Evolutionary conservation across 177 flowering plant genomes (phyloP).

Genomic region (Telopea speciosissima): DNA sequence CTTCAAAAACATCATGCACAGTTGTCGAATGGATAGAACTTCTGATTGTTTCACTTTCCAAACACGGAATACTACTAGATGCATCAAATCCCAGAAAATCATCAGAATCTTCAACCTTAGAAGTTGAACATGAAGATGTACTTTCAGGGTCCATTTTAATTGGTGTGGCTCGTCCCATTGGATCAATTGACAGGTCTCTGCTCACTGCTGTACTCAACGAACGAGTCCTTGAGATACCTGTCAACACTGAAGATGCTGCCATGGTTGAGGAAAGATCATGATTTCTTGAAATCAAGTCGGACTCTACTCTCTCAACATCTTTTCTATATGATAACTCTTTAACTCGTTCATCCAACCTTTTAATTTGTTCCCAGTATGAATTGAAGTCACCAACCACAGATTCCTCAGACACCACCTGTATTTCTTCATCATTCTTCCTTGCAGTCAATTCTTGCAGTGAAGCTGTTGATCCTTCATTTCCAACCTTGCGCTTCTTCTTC

Average conservation of each 20-base stretch:
- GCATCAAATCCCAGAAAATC: conserved; percentile 2
- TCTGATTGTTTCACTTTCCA: conserved; percentile 12
- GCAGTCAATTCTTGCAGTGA: conserved; percentile 13
- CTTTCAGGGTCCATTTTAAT: conserved; percentile 11
- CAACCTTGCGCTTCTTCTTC: conserved; percentile 19
- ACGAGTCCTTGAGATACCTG: conserved; percentile 15
- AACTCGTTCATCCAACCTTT: conserved; percentile 41
- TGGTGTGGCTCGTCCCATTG: neutral
- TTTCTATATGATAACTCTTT: conserved; percentile 28
- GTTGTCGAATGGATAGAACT: conserved; percentile 18
- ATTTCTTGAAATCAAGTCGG: conserved; percentile 3
- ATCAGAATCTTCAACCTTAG: conserved; percentile 8
- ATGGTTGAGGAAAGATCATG: conserved; percentile 2
- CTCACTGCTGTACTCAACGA: conserved; percentile 17
- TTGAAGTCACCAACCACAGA: conserved; percentile 15
- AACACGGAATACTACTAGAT: neutral
- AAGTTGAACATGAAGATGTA: conserved; percentile 9
- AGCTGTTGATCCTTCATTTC: conserved; percentile 18
- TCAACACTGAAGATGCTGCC: conserved; percentile 8
- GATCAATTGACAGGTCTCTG: conserved; percentile 5
- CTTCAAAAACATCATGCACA: conserved; percentile 68
- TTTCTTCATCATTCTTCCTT: conserved; percentile 14
- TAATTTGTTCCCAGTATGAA: conserved; percentile 58
- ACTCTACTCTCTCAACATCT: conserved; percentile 13
- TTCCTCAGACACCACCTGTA: conserved; percentile 21